Percentiles rank a stretch among this genome's conserved stretches.
phyloP scores from a whole-genome alignment of 2,329 filamentous ascomycete genomes.

The Sporothrix luriei region DNA sequence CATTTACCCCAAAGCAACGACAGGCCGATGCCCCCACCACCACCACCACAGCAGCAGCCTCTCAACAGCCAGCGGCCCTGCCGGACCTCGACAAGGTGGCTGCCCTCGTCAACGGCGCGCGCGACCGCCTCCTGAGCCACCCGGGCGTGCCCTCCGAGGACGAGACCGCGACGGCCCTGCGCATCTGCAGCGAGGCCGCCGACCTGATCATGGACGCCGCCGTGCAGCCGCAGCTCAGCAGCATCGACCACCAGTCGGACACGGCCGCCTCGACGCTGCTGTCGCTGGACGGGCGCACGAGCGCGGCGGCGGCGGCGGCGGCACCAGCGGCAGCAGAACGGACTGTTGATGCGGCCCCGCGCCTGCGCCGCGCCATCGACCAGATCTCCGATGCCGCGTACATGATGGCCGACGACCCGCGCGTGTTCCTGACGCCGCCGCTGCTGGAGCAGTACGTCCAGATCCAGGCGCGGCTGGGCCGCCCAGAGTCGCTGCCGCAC shows the following conservation, averaged over 20 bases:
- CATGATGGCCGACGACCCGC: conserved; percentile 69
- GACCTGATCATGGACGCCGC: conserved; percentile 42
- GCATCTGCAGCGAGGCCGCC: conserved; percentile 51
- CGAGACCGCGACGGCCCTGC: conserved; percentile 50
- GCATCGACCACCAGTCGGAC: conserved; percentile 46
- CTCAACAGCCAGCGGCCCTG: conserved; percentile 30
- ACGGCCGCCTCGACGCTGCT: conserved; percentile 60
- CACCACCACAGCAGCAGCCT: conserved; percentile 1
- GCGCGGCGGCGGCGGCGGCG: not conserved
- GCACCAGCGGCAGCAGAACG: not conserved
- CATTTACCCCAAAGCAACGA: conserved; percentile 7
- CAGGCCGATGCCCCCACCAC: not conserved
- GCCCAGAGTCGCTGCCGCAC: conserved; percentile 74
- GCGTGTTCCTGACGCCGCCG: conserved; percentile 76
- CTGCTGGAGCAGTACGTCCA: conserved; percentile 75
- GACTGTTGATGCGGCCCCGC: conserved; percentile 14
- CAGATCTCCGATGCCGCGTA: conserved; percentile 65
- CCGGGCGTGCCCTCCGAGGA: conserved; percentile 51
- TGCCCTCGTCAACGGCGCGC: conserved; percentile 48
- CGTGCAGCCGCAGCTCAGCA: conserved; percentile 48
- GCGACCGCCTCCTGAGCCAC: conserved; percentile 49
- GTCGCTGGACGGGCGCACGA: conserved; percentile 43
- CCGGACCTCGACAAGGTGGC: conserved; percentile 48
- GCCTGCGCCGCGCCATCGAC: conserved; percentile 51
- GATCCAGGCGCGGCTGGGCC: conserved; percentile 72